A percentile compares a stretch with the other conserved stretches of the same genome.
These are phyloP conservation scores for Elaeis oleifera DNA, from an alignment of 202 grass and related monocot genomes.

Conservation along the genomic window DNA sequence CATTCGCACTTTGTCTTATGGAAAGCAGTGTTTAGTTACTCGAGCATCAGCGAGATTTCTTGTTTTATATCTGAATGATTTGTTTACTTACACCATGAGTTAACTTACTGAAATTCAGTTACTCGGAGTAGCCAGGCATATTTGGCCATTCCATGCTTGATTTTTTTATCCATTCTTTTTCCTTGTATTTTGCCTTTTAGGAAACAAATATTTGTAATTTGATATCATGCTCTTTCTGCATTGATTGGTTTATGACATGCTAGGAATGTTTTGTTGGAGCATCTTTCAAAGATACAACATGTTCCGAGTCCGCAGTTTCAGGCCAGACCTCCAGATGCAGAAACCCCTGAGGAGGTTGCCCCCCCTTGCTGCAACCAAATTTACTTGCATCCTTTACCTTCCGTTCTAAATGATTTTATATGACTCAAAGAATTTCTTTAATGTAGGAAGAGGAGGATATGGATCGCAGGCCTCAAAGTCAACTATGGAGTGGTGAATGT, in stretches of 20 bases:
- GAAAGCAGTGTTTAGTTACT: no score
- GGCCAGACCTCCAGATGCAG: constrained; percentile 58
- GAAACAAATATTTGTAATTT: no score
- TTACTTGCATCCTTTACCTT: constrained; percentile 2
- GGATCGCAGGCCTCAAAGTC: constrained; percentile 56
- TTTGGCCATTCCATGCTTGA: no score
- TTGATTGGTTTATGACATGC: constrained; percentile 10
- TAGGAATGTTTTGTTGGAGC: constrained; percentile 86
- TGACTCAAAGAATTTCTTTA: constrained; percentile 16
- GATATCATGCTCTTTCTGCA: constrained; percentile 7
- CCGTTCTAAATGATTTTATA: constrained; percentile 4
- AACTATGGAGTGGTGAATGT: constrained; percentile 73
- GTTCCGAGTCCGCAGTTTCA: constrained; percentile 90
- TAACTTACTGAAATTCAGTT: no score
- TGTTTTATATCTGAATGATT: no score
- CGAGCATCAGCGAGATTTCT: no score
- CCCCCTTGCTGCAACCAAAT: constrained; percentile 15
- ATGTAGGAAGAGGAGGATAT: constrained; percentile 70
- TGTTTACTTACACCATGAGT: no score
- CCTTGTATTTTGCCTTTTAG: background rate
- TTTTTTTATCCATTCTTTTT: background rate
- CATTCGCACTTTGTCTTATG: no score
- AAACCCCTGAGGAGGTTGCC: constrained; percentile 65
- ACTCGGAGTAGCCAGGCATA: no score
- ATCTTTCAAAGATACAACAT: constrained; percentile 84